Percentiles rank a stretch among this genome's conserved stretches.
phyloP scores from a whole-genome alignment of 192 early-diverging fungal genomes.

The Funneliformis geosporum region DNA sequence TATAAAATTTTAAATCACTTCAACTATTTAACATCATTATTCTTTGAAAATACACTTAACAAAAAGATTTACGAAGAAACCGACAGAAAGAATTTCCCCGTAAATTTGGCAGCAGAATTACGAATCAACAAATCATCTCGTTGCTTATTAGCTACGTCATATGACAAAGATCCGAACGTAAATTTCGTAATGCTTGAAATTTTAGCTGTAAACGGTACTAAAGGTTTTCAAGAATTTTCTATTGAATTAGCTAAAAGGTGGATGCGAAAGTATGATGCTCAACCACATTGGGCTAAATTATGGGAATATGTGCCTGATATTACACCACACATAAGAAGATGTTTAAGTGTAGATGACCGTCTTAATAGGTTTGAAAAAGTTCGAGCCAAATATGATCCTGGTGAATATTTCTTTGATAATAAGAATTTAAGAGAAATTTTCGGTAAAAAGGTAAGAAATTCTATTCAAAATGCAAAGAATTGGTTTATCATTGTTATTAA shows the following conservation, averaged over 20 bases:
- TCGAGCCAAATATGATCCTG: conserved; percentile 43
- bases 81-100: conserved; percentile 19
- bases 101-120: conserved; percentile 39
- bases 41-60: neutral
- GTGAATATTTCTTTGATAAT: conserved; percentile 36
- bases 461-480: no score
- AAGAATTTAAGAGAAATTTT: no score
- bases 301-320: conserved; percentile 45
- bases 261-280: conserved; percentile 40
- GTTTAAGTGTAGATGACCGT: neutral
- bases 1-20: neutral
- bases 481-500: no score
- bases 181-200: conserved; percentile 38
- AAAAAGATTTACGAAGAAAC: conserved; percentile 36
- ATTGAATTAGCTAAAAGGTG: conserved; percentile 35
- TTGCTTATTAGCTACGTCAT: conserved; percentile 31
- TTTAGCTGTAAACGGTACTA: conserved; percentile 29
- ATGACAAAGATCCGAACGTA: conserved; percentile 39
- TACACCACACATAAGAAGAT: conserved; percentile 32
- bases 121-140: conserved; percentile 39
- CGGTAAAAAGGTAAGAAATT: no score
- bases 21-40: no score
- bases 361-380: conserved; percentile 37
- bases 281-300: conserved; percentile 43
- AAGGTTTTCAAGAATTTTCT: conserved; percentile 36